Conservation (phyloP, 352 stramenopile species). For the Phytophthora cryptogea region DNA sequence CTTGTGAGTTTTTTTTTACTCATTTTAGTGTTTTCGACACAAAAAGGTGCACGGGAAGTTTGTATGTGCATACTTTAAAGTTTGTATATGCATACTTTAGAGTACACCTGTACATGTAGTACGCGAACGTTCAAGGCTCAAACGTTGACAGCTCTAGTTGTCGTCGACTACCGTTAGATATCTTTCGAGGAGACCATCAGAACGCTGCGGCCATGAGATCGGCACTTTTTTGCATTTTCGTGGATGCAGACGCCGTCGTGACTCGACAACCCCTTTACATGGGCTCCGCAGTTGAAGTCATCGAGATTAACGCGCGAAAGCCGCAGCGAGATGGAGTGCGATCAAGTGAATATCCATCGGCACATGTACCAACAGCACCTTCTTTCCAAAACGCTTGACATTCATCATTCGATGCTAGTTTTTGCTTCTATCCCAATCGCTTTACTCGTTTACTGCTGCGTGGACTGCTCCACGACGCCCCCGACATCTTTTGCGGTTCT, state of each 20-base stretch:
- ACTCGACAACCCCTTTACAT: conserved; percentile 1
- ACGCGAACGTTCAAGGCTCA: no score
- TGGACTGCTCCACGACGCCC: conserved; percentile 13
- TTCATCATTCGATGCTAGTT: conserved; percentile 7
- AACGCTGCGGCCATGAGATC: conserved; percentile 22
- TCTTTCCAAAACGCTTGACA: not conserved
- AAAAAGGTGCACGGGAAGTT: no score
- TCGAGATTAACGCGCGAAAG: not conserved
- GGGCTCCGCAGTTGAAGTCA: not conserved
- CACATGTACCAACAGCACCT: not conserved
- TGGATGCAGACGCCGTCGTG: conserved; percentile 13
- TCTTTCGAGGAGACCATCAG: conserved; percentile 4
- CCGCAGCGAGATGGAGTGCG: not conserved
- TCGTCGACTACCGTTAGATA: no score
- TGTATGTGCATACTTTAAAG: no score
- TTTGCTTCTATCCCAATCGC: conserved; percentile 11
- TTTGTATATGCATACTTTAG: no score
- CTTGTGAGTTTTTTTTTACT: no score
- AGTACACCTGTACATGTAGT: no score
- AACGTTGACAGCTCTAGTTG: no score
- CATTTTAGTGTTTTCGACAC: no score
- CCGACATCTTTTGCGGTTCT: conserved; percentile 40
- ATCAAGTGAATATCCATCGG: no score
- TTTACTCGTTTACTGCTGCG: conserved; percentile 31
- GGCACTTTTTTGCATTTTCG: conserved; percentile 15